These are phyloP conservation scores for Oryza meyeriana DNA, from an alignment of 176 grass and related monocot species.

Conservation along the genomic window DNA sequence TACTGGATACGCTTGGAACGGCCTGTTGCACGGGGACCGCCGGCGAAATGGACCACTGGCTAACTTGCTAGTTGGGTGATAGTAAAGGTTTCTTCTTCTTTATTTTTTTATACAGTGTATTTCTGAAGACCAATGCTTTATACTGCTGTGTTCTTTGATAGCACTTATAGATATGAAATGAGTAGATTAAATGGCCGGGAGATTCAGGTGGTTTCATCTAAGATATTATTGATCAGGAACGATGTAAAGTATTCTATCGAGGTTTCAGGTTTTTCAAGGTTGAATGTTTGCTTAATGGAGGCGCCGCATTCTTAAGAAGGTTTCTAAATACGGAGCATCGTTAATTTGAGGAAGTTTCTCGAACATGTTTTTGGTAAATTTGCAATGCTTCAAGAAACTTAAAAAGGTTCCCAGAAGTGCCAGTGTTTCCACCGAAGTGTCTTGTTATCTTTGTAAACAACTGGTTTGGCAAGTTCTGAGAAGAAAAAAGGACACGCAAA, in stretches of 20 bases:
- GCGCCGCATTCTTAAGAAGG: neutral
- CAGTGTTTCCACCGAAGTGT: neutral
- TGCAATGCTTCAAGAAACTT: too few relatives aligned
- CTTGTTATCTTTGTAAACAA: neutral
- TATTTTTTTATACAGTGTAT: neutral
- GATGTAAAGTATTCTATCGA: neutral
- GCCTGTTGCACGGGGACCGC: conserved; percentile 13
- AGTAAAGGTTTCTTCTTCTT: neutral
- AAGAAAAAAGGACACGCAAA: neutral
- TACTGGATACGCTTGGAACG: conserved; percentile 4
- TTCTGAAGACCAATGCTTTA: neutral
- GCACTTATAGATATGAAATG: neutral
- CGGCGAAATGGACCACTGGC: conserved; percentile 23
- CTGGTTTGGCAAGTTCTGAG: neutral
- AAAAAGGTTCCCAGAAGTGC: too few relatives aligned
- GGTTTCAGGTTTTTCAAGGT: neutral
- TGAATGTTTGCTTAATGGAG: too few relatives aligned
- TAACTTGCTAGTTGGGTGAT: neutral
- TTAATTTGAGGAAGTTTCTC: neutral
- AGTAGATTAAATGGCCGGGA: neutral
- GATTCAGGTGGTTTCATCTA: neutral
- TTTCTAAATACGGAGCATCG: neutral
- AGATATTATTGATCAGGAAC: neutral
- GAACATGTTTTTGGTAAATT: neutral
- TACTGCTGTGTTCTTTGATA: neutral